Base-by-base conservation (phyloP, 2,329 filamentous ascomycete genomes). In the Aureobasidium melanogenum region DNA sequence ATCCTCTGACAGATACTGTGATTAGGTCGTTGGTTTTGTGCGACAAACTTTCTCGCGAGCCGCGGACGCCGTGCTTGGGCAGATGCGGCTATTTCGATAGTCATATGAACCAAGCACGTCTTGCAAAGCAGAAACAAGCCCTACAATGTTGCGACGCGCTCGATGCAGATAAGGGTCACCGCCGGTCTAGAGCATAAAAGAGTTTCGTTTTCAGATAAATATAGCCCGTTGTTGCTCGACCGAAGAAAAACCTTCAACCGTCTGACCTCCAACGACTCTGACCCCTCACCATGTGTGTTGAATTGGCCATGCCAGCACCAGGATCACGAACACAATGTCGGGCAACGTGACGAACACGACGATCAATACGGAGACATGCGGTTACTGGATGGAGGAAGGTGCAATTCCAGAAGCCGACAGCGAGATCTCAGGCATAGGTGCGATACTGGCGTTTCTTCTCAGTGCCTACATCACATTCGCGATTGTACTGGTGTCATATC, bases 351-450 rank as follows among this genome's bases (percentile, higher is more conserved):
- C 26, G 12, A 26, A 30, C 3, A 22, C 12, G 22, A 48, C 22
- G 9, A 34, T 59, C 24, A 41, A 15, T 0, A 50, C 44, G 32
- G 55, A 59, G 28, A 44, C 30, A 6, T 59, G 55, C 12, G 22
- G 1, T 2, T 26, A 39, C 32, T 50, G 30, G 43, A 48, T 59
- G 39, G 6, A 8, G 10, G 17, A 38, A 32, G 64, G 63, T 7
- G 61, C 61, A 3, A 44, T 52, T 5, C 59, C 61, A 22, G 61
- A 60, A 30, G 50, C 63, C 9, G 65, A 68, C 43, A 34, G 65
- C 5, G 66, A 68, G 26, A 67, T 68, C 17, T 61, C 66, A 15
- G 67, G 67, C 12, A 63, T 66, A 43, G 65, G 65, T 10, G 65
- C 66, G 4, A 63, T 67, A 17, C 34, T 66, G 17, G 66, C 65